Base-by-base conservation (phyloP, 345 rosid species). In the Populus nigra region DNA sequence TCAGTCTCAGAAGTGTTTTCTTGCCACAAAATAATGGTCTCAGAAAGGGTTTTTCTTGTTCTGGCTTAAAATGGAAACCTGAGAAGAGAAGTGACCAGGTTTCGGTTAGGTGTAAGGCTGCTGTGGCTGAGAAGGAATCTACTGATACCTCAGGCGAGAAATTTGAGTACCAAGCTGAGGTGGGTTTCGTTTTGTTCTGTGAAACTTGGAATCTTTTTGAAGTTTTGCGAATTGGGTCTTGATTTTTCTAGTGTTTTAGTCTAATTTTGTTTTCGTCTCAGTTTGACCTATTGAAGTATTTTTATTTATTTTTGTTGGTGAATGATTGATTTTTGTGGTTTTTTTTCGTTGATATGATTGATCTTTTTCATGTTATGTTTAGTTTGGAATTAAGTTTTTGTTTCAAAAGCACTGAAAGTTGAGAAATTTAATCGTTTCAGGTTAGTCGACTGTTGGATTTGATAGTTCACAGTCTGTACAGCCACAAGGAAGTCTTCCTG, bases 121-220 rank as follows among this genome's bases (percentile, higher is more conserved):
- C 94, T 0, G 98, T 96, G 55, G 97, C 95, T 5, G 98, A 96
- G 87, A 88, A 96, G 65, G 97, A 96, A 77, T 88, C 93, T 6
- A 71, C 90, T 0, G 98, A 91, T 77, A 78, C 86, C 39, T 83
- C 97, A 5, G 97, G 93, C 43, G 99, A 96, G 91, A 92, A 90
- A 87, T 96, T 84, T 63, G 98, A 96, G 88, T 96, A 93, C 81
- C 99, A 96, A 85, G 99, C 99, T 7, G 99, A 96, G 97, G 99
- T 96, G 83, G 76, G 89, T 65, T 31, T 79, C 70, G 75, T 62
- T n/a, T 55, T 29, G 72, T 84, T 80, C 80, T 41, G 7, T 9
- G 35, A 18, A 35, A 17, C 76, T 17, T 0, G 36, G 22, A 3
- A 2, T 57, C 72, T 5, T 8, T 69, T 33, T 33, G 13, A 61